Base-by-base conservation (phyloP, 2,329 filamentous ascomycete species). In the Colletotrichum horii region DNA sequence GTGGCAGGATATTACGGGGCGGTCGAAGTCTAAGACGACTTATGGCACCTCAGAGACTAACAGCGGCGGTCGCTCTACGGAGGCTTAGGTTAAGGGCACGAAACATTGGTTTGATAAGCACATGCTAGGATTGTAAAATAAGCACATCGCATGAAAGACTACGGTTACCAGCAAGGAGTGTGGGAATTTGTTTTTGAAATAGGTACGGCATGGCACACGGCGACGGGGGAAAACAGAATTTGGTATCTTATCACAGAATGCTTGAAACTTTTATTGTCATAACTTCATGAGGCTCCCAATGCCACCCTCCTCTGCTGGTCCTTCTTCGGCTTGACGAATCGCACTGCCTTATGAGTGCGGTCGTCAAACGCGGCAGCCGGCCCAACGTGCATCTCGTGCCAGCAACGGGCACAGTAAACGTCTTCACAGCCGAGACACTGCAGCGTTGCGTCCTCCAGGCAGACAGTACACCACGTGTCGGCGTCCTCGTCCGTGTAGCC, bases 1-100 rank as follows among this genome's bases (percentile, higher is more conserved):
- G 2, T 98, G 96, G 96, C 92, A 96, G 83, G 95, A 98, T 82
- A 93, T 98, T 66, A 95, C 94, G 2, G 94, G 94, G 2, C 83
- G 83, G 72, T 76, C 82, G 1, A 71, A 76, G 15, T 78, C 79
- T 7, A 76, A 77, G 24, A 78, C 78, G 34, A 72, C 66, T 60
- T 75, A 70, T 60, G 72, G 77, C 48, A 74, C 77, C 26, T 62
- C 66, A 28, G 67, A 64, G 22, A 36, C 28, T 9, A 70, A 64
- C 60, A 68, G 66, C 38, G 75, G 67, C 24, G 72, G 30, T 22
- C 56, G 72, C 15, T 68, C 75, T 26, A 71, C 75, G 3, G 61
- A 72, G 38, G 64, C 34, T 43, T 77, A 65, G 28, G 58, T 26
- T 14, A 55, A n/a, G 8, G 26, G 11, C 12, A 22, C 34, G 6